Evolutionary conservation across 1,139 yeast genomes (phyloP), one percentile per base, ranked within the genome.

Genomic region (Casaregolazyma lundiana): DNA sequence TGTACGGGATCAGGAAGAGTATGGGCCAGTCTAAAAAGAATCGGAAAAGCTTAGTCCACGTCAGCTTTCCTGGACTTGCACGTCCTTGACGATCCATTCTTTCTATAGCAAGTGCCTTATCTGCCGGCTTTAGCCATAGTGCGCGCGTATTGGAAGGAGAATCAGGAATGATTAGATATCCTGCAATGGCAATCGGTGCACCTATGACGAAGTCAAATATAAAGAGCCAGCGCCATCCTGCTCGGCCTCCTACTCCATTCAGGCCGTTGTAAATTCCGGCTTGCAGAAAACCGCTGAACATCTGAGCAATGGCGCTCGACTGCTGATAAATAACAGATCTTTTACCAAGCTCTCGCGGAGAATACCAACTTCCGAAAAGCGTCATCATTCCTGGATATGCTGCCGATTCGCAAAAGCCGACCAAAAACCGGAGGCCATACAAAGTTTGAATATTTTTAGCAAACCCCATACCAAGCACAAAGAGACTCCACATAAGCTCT

Each of bases 141-240:
- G 48, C 42, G 6, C 35, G 24, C 4, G 48, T 37, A 17, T 43
- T 32, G 3, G 56, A 54, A 2, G 92, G 90, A 32, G 84, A 80
- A 42, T 88, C 90, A 2, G 92, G 92, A 53, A 83, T 68, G 54
- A 75, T 57, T 57, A 77, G 76, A 55, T 80, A 72, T 0, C 89
- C 90, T 51, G 78, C 63, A 17, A 81, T 20, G 13, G 84, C 86
- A 44, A 82, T 78, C 0, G 78, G 78, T 24, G 73, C 58, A 1
- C 78, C 68, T 36, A 77, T 67, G 6, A 70, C 59, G 6, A 76
- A 78, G 54, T 76, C 86, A 50, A 81, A 72, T 45, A 80, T 76
- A 57, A 80, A 81, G 47, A 81, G 68, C 88, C 88, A 81, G 63
- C 80, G 74, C 87, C 87, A 81, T 3, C 83, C 77, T n/a, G 66